Evolutionary conservation across 2,329 filamentous ascomycete genomes (phyloP).

Genomic region (Dryadomyces quercivorus): DNA sequence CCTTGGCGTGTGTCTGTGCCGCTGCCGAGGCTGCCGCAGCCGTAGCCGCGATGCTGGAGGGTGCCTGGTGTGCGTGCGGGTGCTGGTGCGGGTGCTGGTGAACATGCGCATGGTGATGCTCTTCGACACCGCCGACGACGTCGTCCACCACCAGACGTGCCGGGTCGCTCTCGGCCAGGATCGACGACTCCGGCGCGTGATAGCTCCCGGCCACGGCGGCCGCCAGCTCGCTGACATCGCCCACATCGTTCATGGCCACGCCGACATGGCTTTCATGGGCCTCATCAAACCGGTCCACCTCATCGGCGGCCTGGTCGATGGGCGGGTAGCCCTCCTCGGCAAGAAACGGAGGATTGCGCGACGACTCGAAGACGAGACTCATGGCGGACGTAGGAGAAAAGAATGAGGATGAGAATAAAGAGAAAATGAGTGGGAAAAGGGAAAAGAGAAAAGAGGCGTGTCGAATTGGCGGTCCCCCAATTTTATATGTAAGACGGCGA

Average conservation of each 20-base stretch:
- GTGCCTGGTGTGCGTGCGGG: too few species aligned
- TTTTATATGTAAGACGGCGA: too few species aligned
- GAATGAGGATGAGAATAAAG: neutral
- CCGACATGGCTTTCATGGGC: constrained; percentile 6
- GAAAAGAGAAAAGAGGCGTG: neutral
- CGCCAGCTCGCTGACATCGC: constrained; percentile 11
- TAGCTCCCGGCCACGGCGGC: constrained; percentile 10
- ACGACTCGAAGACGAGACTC: constrained; percentile 14
- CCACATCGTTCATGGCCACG: constrained; percentile 7
- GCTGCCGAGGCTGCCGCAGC: constrained; percentile 5
- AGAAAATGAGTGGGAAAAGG: too few species aligned
- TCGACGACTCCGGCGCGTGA: constrained; percentile 8
- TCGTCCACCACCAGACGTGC: constrained; percentile 6
- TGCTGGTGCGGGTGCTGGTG: neutral
- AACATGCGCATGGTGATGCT: neutral
- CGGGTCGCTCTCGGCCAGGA: constrained; percentile 11
- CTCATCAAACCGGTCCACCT: constrained; percentile 10
- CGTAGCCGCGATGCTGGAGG: constrained; percentile 9
- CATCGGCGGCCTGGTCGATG: constrained; percentile 14
- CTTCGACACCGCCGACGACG: neutral
- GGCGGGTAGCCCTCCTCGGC: constrained; percentile 13
- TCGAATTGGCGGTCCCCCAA: neutral
- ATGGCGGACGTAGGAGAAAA: constrained; percentile 5
- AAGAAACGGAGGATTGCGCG: constrained; percentile 9
- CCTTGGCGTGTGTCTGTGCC: neutral